These are phyloP conservation scores for Eustoma russellianum DNA, from an alignment of 257 asterid genomes.

Conservation along the genomic window DNA sequence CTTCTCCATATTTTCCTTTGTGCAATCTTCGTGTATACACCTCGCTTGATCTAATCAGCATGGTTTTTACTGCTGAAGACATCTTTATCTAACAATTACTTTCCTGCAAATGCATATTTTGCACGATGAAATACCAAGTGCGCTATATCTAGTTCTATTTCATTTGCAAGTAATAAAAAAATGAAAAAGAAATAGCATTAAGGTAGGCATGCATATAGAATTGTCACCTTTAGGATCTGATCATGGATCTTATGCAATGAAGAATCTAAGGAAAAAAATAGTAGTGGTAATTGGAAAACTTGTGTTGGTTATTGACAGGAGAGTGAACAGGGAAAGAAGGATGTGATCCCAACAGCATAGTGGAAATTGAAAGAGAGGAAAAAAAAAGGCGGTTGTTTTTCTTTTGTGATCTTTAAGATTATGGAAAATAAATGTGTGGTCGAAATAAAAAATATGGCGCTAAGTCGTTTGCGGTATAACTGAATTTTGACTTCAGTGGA, in stretches of 20 bases:
- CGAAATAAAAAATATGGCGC: constrained; percentile 33
- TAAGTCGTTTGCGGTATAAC: constrained; percentile 14
- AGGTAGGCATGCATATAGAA: neutral
- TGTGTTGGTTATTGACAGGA: neutral
- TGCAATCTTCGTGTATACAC: constrained; percentile 22
- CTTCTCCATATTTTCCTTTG: constrained; percentile 30
- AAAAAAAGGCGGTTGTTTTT: constrained; percentile 25
- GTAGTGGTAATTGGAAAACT: neutral
- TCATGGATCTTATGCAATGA: neutral
- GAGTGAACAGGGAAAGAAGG: neutral
- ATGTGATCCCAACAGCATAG: neutral
- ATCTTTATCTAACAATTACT: constrained; percentile 18
- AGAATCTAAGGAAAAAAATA: neutral
- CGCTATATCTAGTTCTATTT: no score
- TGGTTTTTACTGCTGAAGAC: constrained; percentile 41
- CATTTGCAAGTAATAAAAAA: no score
- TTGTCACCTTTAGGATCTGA: neutral
- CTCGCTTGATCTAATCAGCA: constrained; percentile 36
- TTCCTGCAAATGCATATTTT: constrained; percentile 1
- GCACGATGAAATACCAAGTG: no score
- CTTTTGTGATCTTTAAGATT: neutral
- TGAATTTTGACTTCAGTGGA: constrained; percentile 17
- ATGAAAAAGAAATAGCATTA: no score
- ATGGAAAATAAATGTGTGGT: constrained; percentile 18
- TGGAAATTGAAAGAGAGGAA: constrained; percentile 19